phyloP scores from a whole-genome alignment of 129 eudicot genomes.

The Glebionis coronaria region DNA sequence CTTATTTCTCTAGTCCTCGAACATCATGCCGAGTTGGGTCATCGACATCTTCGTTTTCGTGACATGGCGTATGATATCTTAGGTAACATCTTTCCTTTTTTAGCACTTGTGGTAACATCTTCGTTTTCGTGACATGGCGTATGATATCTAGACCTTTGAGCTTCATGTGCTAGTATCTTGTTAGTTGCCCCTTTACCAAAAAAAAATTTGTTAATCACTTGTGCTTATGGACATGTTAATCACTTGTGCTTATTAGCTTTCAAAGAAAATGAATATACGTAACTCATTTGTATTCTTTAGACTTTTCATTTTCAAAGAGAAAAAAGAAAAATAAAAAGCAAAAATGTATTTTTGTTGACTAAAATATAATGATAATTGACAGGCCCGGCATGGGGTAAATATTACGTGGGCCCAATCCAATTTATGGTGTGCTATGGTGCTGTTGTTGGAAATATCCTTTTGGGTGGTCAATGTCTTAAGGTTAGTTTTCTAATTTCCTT shows the following conservation, averaged over 20 bases:
- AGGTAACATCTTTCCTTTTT: constrained; percentile 34
- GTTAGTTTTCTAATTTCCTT: constrained; percentile 22
- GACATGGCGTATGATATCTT: constrained; percentile 84
- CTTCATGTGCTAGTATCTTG: too few relatives aligned
- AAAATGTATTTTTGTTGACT: neutral
- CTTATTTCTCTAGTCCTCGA: constrained; percentile 77
- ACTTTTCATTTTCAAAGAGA: neutral
- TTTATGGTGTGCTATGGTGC: constrained; percentile 80
- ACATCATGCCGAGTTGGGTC: constrained; percentile 65
- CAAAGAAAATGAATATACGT: too few relatives aligned
- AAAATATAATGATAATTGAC: constrained; percentile 9
- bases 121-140: too few relatives aligned
- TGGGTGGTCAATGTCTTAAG: constrained; percentile 97
- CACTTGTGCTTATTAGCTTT: too few relatives aligned
- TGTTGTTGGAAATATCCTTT: constrained; percentile 61
- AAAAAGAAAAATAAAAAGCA: neutral
- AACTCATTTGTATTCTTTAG: neutral
- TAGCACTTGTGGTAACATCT: too few relatives aligned
- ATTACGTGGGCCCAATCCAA: constrained; percentile 81
- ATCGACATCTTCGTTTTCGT: constrained; percentile 71
- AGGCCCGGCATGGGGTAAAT: constrained; percentile 86
- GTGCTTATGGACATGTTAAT: too few relatives aligned
- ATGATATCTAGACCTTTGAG: too few relatives aligned
- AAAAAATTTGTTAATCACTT: too few relatives aligned
- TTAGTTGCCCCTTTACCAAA: too few relatives aligned